Evolutionary conservation across 108 stramenopile genomes (phyloP).

Genomic region (Fragilaria crotonensis): DNA sequence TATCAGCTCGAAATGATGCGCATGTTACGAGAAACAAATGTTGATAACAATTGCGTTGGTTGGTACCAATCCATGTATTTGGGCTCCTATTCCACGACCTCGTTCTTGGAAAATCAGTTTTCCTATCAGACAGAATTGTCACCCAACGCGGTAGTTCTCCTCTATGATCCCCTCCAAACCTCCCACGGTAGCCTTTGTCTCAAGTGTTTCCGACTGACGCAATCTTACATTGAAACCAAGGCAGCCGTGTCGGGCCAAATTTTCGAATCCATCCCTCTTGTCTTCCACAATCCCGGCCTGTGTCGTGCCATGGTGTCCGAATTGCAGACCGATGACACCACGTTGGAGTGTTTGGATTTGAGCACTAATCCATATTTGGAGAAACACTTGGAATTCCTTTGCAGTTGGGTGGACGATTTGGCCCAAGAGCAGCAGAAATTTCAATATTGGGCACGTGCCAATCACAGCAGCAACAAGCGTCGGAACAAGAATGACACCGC

Average conservation of each 20-base stretch:
- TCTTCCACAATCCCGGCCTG: constrained; percentile 81
- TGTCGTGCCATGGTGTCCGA: constrained; percentile 72
- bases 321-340: constrained; percentile 31
- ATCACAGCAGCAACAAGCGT: constrained; percentile 28
- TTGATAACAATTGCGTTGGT: constrained; percentile 98
- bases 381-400: constrained; percentile 92
- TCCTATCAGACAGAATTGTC: constrained; percentile 91
- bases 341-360: constrained; percentile 85
- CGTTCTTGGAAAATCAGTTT: constrained; percentile 88
- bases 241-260: constrained; percentile 50
- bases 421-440: constrained; percentile 85
- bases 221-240: constrained; percentile 75
- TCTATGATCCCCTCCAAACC: constrained; percentile 97
- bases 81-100: constrained; percentile 86
- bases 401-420: constrained; percentile 93
- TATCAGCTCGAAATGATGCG: constrained; percentile 98
- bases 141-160: constrained; percentile 90
- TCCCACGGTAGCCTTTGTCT: constrained; percentile 82
- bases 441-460: constrained; percentile 69
- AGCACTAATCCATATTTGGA: constrained; percentile 92
- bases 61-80: constrained; percentile 98
- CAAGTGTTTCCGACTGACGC: constrained; percentile 90
- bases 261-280: constrained; percentile 91
- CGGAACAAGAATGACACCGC: constrained; percentile 24
- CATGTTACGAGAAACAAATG: constrained; percentile 96